A percentile compares a stretch with the other conserved stretches of the same genome.
Evolutionary conservation across 2,329 filamentous ascomycete species (phyloP).

Genomic region (Apiospora phragmitis): DNA sequence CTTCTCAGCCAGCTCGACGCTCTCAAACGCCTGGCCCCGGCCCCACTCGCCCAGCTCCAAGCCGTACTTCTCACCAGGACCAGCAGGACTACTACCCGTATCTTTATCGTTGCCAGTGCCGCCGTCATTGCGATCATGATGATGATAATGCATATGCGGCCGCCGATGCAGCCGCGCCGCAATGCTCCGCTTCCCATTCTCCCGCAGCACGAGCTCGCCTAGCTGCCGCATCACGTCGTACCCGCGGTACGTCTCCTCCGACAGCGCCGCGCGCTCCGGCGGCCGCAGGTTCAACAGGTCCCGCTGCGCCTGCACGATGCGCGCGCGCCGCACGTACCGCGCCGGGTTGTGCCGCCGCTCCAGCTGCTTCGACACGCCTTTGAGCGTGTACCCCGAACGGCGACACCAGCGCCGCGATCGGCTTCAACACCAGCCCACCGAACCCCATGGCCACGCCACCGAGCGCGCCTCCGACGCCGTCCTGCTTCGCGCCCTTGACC

Average conservation of each 20-base stretch:
- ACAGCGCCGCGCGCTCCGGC: constrained; percentile 29
- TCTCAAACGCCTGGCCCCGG: constrained; percentile 49
- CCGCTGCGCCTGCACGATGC: constrained; percentile 58
- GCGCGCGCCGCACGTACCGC: constrained; percentile 54
- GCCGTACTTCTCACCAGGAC: constrained; percentile 28
- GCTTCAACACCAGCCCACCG: constrained; percentile 64
- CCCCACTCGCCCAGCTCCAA: constrained; percentile 38
- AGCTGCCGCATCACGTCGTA: constrained; percentile 45
- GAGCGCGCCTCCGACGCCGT: constrained; percentile 53
- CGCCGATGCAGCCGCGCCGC: constrained; percentile 14
- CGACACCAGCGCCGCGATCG: constrained; percentile 61
- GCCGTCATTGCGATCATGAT: constrained; percentile 4
- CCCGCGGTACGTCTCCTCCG: constrained; percentile 37
- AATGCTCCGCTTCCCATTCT: constrained; percentile 25
- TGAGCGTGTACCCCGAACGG: constrained; percentile 64
- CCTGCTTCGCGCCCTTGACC: constrained; percentile 54
- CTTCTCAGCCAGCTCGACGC: constrained; percentile 45
- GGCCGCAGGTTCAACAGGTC: constrained; percentile 38
- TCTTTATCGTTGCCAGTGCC: constrained; percentile 12
- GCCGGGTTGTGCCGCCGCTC: constrained; percentile 52
- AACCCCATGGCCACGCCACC: constrained; percentile 61
- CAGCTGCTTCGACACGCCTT: constrained; percentile 63
- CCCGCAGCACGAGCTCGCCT: constrained; percentile 38
- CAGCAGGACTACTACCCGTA: constrained; percentile 16
- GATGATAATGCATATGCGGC: neutral